Conservation (phyloP, 208 protist species). For the Leishmania arabica region DNA sequence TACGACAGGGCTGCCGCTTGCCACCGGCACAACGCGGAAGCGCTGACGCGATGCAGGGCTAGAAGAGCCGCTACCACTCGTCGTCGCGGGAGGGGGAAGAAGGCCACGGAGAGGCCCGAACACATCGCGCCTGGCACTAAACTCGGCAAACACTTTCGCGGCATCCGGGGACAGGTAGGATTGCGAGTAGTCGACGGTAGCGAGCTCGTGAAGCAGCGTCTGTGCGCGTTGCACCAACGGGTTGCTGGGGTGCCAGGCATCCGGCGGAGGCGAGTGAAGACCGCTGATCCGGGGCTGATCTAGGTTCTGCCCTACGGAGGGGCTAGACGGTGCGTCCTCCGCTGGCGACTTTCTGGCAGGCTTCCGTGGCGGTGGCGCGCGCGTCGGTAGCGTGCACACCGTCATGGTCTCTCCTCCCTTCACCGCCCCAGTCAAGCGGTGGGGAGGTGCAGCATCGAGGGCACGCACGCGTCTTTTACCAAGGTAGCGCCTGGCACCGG, state of each 20-base stretch:
- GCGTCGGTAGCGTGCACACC: not conserved
- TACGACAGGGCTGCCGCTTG: not conserved
- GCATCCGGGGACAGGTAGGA: not conserved
- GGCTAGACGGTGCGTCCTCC: not conserved
- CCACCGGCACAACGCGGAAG: conserved; percentile 10
- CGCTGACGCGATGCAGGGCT: not conserved
- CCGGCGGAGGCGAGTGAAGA: not conserved
- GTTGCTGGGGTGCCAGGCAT: not conserved
- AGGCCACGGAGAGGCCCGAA: conserved; percentile 29
- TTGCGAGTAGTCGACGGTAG: not conserved
- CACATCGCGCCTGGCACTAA: conserved; percentile 26
- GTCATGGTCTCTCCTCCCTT: not conserved
- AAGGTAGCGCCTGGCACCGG: not conserved
- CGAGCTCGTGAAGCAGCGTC: conserved; percentile 9
- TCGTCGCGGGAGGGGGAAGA: conserved; percentile 19
- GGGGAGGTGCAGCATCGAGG: not conserved
- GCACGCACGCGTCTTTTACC: conserved; percentile 8
- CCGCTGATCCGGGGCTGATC: not conserved
- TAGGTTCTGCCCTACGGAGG: not conserved
- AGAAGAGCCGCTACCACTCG: not conserved
- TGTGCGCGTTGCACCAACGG: conserved; percentile 11
- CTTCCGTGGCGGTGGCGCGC: not conserved
- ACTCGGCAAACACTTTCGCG: conserved; percentile 8
- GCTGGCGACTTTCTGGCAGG: not conserved
- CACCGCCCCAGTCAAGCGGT: not conserved